These are phyloP conservation scores for Picea mariana DNA, from an alignment of 83 land plant genomes.

Conservation along the genomic window DNA sequence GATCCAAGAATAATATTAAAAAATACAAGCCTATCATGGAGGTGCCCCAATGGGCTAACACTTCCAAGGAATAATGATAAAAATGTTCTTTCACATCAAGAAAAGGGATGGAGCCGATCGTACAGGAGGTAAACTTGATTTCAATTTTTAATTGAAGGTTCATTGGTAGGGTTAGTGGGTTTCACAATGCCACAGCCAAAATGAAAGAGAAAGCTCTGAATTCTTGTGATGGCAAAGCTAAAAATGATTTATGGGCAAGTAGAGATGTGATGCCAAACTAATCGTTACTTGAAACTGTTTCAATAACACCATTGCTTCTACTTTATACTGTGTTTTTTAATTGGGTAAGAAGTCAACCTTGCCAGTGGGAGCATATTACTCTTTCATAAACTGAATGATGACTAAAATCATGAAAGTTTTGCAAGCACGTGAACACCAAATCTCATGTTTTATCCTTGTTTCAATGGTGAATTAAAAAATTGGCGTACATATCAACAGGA, in stretches of 20 bases:
- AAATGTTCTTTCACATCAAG: neutral
- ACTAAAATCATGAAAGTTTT: conserved; percentile 16
- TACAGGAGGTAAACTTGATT: neutral
- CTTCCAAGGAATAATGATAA: conserved; percentile 14
- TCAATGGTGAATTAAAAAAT: conserved; percentile 10
- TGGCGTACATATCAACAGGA: neutral
- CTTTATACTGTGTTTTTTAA: too few relatives aligned
- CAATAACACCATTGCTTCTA: too few relatives aligned
- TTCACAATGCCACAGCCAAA: neutral
- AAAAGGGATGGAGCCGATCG: neutral
- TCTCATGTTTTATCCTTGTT: conserved; percentile 12
- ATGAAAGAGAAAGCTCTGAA: neutral
- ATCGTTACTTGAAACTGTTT: too few relatives aligned
- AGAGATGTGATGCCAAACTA: conserved; percentile 7
- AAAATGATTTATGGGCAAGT: neutral
- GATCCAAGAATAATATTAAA: conserved; percentile 18
- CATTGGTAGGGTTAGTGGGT: too few relatives aligned
- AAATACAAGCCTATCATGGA: conserved; percentile 15
- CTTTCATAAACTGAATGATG: conserved; percentile 17
- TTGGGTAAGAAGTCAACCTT: conserved; percentile 13
- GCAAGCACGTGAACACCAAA: conserved; percentile 15
- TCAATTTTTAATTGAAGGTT: too few relatives aligned
- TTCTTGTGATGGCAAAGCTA: neutral
- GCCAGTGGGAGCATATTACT: conserved; percentile 13
- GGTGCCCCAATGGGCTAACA: conserved; percentile 13